Conservation (phyloP, 192 early-diverging fungal species). For the Coemansia sp. region DNA sequence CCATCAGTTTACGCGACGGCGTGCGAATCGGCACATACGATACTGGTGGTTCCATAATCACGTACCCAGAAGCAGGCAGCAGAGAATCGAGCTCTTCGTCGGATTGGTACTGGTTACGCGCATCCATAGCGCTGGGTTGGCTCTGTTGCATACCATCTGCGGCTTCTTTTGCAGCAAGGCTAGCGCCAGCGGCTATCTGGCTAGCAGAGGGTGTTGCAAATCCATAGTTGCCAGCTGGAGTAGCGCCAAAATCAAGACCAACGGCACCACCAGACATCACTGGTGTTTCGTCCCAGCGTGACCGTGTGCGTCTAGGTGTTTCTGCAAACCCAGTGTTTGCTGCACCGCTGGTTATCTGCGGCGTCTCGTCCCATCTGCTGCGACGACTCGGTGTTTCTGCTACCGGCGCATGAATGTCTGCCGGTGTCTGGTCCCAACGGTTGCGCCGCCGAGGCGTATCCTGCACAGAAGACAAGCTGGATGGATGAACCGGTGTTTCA, state of each 20-base stretch:
- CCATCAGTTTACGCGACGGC: conserved; percentile 90
- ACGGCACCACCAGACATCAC: conserved; percentile 54
- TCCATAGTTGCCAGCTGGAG: conserved; percentile 76
- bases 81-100: conserved; percentile 96
- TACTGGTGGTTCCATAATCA: conserved; percentile 84
- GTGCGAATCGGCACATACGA: conserved; percentile 93
- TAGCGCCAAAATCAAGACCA: conserved; percentile 31
- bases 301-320: conserved; percentile 71
- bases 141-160: conserved; percentile 22
- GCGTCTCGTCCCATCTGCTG: conserved; percentile 70
- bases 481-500: conserved; percentile 66
- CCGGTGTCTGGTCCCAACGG: conserved; percentile 72
- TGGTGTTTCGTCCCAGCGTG: conserved; percentile 97
- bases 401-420: conserved; percentile 47
- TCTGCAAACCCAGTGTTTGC: conserved; percentile 32
- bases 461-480: conserved; percentile 15
- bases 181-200: conserved; percentile 56
- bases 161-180: conserved; percentile 60
- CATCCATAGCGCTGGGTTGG: conserved; percentile 80
- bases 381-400: conserved; percentile 32
- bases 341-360: conserved; percentile 41
- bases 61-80: conserved; percentile 89
- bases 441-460: conserved; percentile 52
- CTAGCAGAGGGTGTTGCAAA: conserved; percentile 77
- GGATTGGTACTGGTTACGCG: conserved; percentile 80